These are phyloP conservation scores for Trichoderma pleuroti DNA, from an alignment of 2,329 filamentous ascomycete genomes.

Conservation along the genomic window DNA sequence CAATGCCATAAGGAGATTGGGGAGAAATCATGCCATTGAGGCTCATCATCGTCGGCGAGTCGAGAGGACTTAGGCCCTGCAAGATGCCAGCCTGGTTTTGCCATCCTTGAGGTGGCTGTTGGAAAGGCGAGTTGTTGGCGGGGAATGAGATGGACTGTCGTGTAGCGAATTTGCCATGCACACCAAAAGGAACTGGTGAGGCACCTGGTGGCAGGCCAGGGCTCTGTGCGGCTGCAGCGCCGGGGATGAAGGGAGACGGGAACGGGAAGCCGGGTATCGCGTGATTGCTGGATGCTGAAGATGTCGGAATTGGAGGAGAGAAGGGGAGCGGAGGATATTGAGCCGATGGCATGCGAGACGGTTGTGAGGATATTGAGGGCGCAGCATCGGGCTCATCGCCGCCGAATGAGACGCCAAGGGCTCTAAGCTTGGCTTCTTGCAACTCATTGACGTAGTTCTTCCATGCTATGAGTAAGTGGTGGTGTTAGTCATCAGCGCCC, in stretches of 20 bases:
- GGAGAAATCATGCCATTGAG: constrained; percentile 59
- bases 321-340: constrained; percentile 75
- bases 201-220: constrained; percentile 62
- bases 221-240: constrained; percentile 59
- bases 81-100: constrained; percentile 55
- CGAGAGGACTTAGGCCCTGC: constrained; percentile 51
- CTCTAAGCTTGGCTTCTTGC: constrained; percentile 86
- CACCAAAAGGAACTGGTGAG: constrained; percentile 69
- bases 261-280: constrained; percentile 54
- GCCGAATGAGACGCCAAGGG: constrained; percentile 79
- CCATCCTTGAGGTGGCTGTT: constrained; percentile 58
- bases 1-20: constrained; percentile 58
- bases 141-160: constrained; percentile 70
- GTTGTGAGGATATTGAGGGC: constrained; percentile 63
- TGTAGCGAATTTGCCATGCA: constrained; percentile 60
- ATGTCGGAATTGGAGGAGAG: constrained; percentile 77
- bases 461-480: constrained; percentile 44
- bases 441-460: constrained; percentile 78
- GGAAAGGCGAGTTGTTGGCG: constrained; percentile 61
- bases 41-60: constrained; percentile 61
- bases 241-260: constrained; percentile 55
- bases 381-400: constrained; percentile 65
- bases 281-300: constrained; percentile 71
- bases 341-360: constrained; percentile 67
- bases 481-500: constrained; percentile 5